Conservation (phyloP, 352 stramenopile genomes). For the Halophytophthora batemanensis region DNA sequence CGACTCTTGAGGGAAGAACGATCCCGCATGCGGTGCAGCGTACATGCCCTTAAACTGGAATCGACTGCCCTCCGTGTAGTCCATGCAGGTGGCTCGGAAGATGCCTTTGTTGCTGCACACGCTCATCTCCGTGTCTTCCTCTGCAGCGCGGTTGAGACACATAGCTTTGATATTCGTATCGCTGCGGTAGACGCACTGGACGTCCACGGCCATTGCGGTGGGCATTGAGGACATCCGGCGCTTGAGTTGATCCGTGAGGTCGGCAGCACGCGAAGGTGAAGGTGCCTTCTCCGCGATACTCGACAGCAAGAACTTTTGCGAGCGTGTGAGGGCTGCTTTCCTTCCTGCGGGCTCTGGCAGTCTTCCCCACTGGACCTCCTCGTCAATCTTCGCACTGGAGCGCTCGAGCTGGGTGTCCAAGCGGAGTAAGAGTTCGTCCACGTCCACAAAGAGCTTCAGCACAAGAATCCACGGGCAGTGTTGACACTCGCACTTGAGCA, state of each 20-base stretch:
- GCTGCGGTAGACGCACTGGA: slow-evolving; percentile 73
- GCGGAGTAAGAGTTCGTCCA: slow-evolving; percentile 69
- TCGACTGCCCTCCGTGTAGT: slow-evolving; percentile 66
- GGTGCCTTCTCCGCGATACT: slow-evolving; percentile 33
- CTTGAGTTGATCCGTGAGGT: slow-evolving; percentile 59
- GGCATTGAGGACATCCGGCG: slow-evolving; percentile 42
- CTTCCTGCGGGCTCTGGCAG: slow-evolving; percentile 61
- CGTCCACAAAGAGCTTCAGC: slow-evolving; percentile 66
- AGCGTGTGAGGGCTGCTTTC: slow-evolving; percentile 59
- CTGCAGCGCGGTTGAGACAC: slow-evolving; percentile 68
- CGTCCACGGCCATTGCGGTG: slow-evolving; percentile 29
- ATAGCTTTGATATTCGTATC: slow-evolving; percentile 84
- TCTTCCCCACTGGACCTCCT: slow-evolving; percentile 69
- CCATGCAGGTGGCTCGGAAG: slow-evolving; percentile 54
- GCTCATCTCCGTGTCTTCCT: slow-evolving; percentile 58
- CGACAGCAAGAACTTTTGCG: slow-evolving; percentile 61
- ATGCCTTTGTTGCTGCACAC: slow-evolving; percentile 78
- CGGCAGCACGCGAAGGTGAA: slow-evolving; percentile 32
- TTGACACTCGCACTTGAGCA: slow-evolving; percentile 68
- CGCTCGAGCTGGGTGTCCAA: slow-evolving; percentile 66
- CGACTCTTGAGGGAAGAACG: slow-evolving; percentile 34
- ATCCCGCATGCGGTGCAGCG: slow-evolving; percentile 40
- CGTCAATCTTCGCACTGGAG: slow-evolving; percentile 74
- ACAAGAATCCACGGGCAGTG: slow-evolving; percentile 73
- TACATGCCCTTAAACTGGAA: slow-evolving; percentile 86